A percentile compares a stretch with the other conserved stretches of the same genome.
Evolutionary conservation across 1,284 basidiomycete genomes (phyloP).

Genomic region (Cutaneotrichosporon sp.): DNA sequence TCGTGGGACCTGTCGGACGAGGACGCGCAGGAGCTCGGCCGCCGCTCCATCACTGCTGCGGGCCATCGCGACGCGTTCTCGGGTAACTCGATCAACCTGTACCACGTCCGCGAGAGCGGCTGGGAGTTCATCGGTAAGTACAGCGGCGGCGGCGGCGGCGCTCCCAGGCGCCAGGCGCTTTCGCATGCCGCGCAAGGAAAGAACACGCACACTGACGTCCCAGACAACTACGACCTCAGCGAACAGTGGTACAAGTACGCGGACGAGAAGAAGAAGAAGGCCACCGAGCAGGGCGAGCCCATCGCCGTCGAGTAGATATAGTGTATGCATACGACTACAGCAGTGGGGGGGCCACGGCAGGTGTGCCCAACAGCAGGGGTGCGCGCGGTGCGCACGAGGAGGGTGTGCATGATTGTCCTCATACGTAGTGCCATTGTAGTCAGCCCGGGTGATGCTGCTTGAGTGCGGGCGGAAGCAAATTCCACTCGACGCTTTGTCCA

Average conservation of each 20-base stretch:
- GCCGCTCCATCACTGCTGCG: constrained; percentile 93
- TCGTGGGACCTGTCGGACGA: constrained; percentile 88
- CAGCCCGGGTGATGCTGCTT: neutral
- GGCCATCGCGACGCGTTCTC: constrained; percentile 98
- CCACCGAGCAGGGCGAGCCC: constrained; percentile 23
- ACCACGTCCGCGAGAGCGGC: constrained; percentile 88
- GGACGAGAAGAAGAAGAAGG: constrained; percentile 42
- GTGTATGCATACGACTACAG: constrained; percentile 19
- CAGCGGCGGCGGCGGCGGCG: neutral
- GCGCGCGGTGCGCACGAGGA: too few species aligned
- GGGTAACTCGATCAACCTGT: constrained; percentile 93
- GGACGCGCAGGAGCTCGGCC: constrained; percentile 90
- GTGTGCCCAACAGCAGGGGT: too few species aligned
- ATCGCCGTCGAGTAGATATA: constrained; percentile 40
- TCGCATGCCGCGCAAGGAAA: neutral
- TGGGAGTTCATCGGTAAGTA: constrained; percentile 83
- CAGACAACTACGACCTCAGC: constrained; percentile 49
- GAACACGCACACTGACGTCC: neutral
- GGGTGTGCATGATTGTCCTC: too few species aligned
- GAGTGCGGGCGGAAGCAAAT: constrained; percentile 8
- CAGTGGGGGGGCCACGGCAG: too few species aligned
- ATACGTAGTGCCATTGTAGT: too few species aligned
- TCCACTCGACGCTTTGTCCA: too few species aligned
- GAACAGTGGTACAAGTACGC: constrained; percentile 50
- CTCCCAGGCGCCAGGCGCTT: too few species aligned